Conservation (phyloP, 2,329 filamentous ascomycete species). For the Colletotrichum viniferum region DNA sequence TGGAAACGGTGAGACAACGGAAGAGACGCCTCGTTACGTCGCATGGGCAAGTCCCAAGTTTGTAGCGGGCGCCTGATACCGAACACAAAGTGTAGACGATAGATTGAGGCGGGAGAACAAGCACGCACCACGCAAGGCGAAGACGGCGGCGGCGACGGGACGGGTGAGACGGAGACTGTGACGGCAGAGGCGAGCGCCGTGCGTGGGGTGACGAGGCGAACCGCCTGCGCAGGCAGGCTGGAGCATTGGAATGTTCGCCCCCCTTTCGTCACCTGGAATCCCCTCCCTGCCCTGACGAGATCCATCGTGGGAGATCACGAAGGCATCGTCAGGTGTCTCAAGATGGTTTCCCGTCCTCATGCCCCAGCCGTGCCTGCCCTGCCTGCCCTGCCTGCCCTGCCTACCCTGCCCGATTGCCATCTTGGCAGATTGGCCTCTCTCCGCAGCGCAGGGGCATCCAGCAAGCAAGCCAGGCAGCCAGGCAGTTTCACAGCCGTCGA, state of each 20-base stretch:
- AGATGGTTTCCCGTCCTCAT: constrained; percentile 16
- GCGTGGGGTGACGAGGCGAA: constrained; percentile 2
- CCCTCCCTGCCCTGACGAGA: background rate
- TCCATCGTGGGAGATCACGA: constrained; percentile 12
- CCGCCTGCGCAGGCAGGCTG: background rate
- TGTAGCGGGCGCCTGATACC: background rate
- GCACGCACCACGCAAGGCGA: background rate
- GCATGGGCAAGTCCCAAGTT: background rate
- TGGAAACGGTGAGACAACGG: background rate
- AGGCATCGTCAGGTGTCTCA: constrained; percentile 18
- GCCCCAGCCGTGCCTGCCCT: constrained; percentile 3
- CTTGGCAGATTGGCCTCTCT: background rate
- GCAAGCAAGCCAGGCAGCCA: background rate
- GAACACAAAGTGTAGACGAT: background rate
- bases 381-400: no score
- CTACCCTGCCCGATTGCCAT: background rate
- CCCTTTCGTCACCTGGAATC: constrained; percentile 5
- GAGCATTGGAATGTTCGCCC: background rate
- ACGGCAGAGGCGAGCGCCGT: background rate
- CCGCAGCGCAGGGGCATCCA: background rate
- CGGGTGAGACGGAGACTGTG: background rate
- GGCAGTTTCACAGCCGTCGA: background rate
- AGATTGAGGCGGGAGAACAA: background rate
- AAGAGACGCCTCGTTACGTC: background rate
- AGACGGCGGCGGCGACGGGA: background rate